phyloP scores from a whole-genome alignment of 768 basidiomycete species.

The Hemileccinum impolitum region DNA sequence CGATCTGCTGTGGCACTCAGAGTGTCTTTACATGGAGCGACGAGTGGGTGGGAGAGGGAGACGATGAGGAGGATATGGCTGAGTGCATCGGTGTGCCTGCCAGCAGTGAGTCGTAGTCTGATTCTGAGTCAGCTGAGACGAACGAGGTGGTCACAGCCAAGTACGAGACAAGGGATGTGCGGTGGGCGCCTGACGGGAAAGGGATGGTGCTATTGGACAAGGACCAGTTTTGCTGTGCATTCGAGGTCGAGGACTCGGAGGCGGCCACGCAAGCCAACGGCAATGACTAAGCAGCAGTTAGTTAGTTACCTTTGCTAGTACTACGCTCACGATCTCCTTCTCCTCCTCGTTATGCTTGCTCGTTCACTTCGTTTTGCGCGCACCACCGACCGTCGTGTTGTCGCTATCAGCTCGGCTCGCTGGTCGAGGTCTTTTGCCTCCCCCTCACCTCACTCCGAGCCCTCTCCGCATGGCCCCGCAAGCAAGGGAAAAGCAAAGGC shows the following conservation, averaged over 20 bases:
- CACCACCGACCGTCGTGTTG: conserved; percentile 40
- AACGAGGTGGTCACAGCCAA: conserved; percentile 41
- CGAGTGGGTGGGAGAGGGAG: conserved; percentile 65
- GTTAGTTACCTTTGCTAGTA: not conserved
- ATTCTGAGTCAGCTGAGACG: not conserved
- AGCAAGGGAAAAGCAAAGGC: conserved; percentile 35
- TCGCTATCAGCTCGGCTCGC: conserved; percentile 30
- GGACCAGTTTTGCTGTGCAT: conserved; percentile 82
- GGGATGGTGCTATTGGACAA: conserved; percentile 73
- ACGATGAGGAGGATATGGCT: conserved; percentile 70
- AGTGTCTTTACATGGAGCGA: conserved; percentile 81
- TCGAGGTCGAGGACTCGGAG: conserved; percentile 72
- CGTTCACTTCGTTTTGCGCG: conserved; percentile 56
- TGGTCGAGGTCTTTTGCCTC: conserved; percentile 47
- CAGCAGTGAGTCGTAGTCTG: conserved; percentile 47
- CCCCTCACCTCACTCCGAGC: conserved; percentile 37
- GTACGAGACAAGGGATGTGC: conserved; percentile 67
- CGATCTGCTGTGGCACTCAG: conserved; percentile 61
- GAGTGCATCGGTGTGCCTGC: conserved; percentile 89
- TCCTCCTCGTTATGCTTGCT: conserved; percentile 48
- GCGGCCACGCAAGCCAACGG: conserved; percentile 2
- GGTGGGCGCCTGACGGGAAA: conserved; percentile 86
- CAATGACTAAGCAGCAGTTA: conserved; percentile 19
- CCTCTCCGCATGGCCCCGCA: conserved; percentile 16
- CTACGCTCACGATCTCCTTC: not conserved